Evolutionary conservation across 495 filamentous ascomycete genomes (phyloP), one percentile per base, ranked within the genome.

Genomic region (Hypoxylon trugodes): DNA sequence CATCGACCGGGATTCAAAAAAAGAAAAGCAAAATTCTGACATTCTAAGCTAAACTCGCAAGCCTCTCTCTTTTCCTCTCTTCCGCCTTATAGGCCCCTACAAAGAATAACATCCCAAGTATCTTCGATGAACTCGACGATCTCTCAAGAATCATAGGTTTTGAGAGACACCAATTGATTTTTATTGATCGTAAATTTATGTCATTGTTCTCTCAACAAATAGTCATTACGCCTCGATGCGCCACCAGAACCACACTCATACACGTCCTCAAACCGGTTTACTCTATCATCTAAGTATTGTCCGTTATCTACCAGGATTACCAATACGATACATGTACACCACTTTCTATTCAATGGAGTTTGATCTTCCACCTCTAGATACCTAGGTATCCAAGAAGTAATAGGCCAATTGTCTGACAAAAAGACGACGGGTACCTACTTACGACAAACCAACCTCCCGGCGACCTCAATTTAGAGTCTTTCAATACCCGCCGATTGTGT

Each of bases 401-500:
- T n/a, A n/a, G n/a, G n/a, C n/a, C n/a, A n/a, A n/a, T n/a, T n/a
- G n/a, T n/a, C n/a, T n/a, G n/a, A n/a, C n/a, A n/a, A n/a, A n/a
- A n/a, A n/a, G n/a, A n/a, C n/a, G n/a, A n/a, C n/a, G n/a, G n/a
- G n/a, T n/a, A n/a, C n/a, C n/a, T n/a, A n/a, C n/a, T n/a, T n/a
- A n/a, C n/a, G n/a, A n/a, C n/a, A n/a, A n/a, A n/a, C n/a, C n/a
- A n/a, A n/a, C 45, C 26, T 40, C 25, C 38, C 48, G 54, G 54
- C 41, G 35, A 51, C 43, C 25, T 37, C 21, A 32, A 30, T 26
- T 22, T 33, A 28, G 18, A 57, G 28, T 33, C 30, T 30, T 57
- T 47, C 40, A 58, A 61, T 21, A n/a, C n/a, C 50, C 25, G 32
- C 51, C 57, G 52, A 66, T 58, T 66, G 63, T 67, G 63, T 66